Evolutionary conservation across 257 asterid species (phyloP).

Genomic region (Nicotiana obtusifolia): DNA sequence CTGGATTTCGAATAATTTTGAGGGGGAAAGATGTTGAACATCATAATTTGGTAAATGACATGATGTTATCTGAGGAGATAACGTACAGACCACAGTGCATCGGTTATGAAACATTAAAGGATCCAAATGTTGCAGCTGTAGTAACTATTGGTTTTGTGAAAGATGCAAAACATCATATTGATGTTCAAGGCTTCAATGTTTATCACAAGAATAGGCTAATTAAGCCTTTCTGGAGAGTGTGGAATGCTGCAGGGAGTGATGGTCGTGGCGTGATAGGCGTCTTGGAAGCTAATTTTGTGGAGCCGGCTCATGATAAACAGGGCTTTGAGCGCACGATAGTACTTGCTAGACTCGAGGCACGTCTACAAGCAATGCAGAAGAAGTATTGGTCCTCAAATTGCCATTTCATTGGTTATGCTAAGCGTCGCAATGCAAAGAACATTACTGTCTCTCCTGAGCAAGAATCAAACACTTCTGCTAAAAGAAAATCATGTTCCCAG

Average conservation of each 20-base stretch:
- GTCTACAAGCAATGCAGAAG: conserved; percentile 12
- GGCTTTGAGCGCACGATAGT: conserved; percentile 12
- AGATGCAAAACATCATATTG: conserved; percentile 67
- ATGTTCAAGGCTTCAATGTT: conserved; percentile 82
- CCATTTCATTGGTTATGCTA: conserved; percentile 18
- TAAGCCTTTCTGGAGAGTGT: conserved; percentile 87
- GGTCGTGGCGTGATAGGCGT: conserved; percentile 77
- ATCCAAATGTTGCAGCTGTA: conserved; percentile 40
- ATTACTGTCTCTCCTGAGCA: background rate
- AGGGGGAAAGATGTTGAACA: conserved; percentile 56
- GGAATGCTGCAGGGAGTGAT: conserved; percentile 88
- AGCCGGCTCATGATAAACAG: conserved; percentile 20
- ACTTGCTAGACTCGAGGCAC: conserved; percentile 13
- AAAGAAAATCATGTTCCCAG: background rate
- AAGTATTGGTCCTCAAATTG: conserved; percentile 16
- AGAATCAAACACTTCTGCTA: background rate
- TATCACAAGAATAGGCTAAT: conserved; percentile 83
- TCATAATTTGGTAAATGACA: conserved; percentile 43
- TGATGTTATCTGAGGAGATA: conserved; percentile 26
- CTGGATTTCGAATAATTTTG: conserved; percentile 50
- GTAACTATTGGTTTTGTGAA: conserved; percentile 66
- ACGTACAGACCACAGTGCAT: conserved; percentile 44
- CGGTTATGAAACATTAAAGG: conserved; percentile 30
- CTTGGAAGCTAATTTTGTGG: conserved; percentile 16
- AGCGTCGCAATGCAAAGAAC: conserved; percentile 7